phyloP scores from a whole-genome alignment of 2,329 filamentous ascomycete species.

The Aphanoascus verrucosus region DNA sequence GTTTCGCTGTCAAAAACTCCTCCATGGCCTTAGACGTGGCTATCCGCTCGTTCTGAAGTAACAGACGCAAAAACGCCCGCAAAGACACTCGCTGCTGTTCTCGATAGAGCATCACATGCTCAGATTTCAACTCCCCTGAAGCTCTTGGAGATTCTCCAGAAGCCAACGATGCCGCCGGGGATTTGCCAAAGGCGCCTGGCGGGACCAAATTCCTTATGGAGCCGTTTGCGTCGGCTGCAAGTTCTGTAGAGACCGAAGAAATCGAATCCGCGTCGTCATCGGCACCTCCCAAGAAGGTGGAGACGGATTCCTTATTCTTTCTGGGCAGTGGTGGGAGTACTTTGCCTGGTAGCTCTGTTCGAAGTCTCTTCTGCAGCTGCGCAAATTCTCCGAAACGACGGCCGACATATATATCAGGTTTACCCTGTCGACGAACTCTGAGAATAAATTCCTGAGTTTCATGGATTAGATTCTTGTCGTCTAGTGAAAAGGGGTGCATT shows the following conservation, averaged over 20 bases:
- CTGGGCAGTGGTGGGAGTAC: constrained; percentile 74
- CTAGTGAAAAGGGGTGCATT: not conserved
- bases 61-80: constrained; percentile 75
- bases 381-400: constrained; percentile 82
- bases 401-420: constrained; percentile 67
- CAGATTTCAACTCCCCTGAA: constrained; percentile 35
- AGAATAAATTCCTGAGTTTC: constrained; percentile 67
- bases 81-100: constrained; percentile 88
- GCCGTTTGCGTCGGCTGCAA: constrained; percentile 34
- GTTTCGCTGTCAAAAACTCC: constrained; percentile 68
- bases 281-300: constrained; percentile 47
- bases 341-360: constrained; percentile 80
- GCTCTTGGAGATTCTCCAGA: constrained; percentile 20
- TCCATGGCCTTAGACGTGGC: constrained; percentile 72
- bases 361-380: constrained; percentile 65
- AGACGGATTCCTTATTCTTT: constrained; percentile 77
- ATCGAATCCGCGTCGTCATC: constrained; percentile 67
- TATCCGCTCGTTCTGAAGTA: constrained; percentile 74
- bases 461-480: not conserved
- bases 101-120: constrained; percentile 58
- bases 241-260: constrained; percentile 65
- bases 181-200: not conserved
- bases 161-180: constrained; percentile 22
- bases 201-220: constrained; percentile 25
- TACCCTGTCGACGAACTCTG: constrained; percentile 66